phyloP scores from a whole-genome alignment of 1,284 basidiomycete species.

The Ceratobasidium sp. region DNA sequence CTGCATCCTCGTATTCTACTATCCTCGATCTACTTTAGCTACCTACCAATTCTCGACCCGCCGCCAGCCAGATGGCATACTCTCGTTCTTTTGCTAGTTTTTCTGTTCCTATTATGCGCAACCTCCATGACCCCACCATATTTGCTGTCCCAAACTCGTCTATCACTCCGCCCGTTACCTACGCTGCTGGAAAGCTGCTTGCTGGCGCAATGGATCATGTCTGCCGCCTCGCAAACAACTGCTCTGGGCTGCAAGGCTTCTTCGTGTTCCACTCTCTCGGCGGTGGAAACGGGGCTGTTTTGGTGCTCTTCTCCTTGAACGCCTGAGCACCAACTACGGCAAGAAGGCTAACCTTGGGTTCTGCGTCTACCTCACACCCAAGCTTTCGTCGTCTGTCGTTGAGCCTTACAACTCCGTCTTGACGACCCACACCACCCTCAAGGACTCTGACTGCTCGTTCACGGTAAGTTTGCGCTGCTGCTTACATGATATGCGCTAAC shows the following conservation, averaged over 20 bases:
- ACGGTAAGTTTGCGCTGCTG: slow-evolving; percentile 71
- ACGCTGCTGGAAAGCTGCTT: slow-evolving; percentile 93
- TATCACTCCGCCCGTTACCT: slow-evolving; percentile 58
- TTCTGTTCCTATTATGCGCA: too few species aligned
- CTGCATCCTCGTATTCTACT: too few species aligned
- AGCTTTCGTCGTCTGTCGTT: slow-evolving; percentile 95
- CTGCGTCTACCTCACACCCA: slow-evolving; percentile 96
- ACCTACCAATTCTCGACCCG: too few species aligned
- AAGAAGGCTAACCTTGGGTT: slow-evolving; percentile 99
- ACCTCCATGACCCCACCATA: too few species aligned
- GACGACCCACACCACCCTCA: slow-evolving; percentile 98
- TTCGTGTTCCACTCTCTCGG: slow-evolving; percentile 99
- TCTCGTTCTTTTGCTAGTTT: too few species aligned
- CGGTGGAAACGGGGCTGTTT: slow-evolving; percentile 99
- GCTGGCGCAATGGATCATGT: slow-evolving; percentile 94
- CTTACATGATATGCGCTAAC: slow-evolving; percentile 44
- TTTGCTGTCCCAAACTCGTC: too few species aligned
- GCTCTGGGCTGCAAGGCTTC: slow-evolving; percentile 98
- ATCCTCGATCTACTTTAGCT: too few species aligned
- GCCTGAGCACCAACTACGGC: slow-evolving; percentile 97
- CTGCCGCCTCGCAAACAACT: slow-evolving; percentile 97
- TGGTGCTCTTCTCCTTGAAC: slow-evolving; percentile 93
- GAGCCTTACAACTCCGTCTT: slow-evolving; percentile 99
- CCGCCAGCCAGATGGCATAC: too few species aligned
- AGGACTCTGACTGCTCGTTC: slow-evolving; percentile 99